Percentiles rank a stretch among this genome's conserved stretches.
Conservation (phyloP, 2,329 filamentous ascomycete genomes). For the Chalara sp. region DNA sequence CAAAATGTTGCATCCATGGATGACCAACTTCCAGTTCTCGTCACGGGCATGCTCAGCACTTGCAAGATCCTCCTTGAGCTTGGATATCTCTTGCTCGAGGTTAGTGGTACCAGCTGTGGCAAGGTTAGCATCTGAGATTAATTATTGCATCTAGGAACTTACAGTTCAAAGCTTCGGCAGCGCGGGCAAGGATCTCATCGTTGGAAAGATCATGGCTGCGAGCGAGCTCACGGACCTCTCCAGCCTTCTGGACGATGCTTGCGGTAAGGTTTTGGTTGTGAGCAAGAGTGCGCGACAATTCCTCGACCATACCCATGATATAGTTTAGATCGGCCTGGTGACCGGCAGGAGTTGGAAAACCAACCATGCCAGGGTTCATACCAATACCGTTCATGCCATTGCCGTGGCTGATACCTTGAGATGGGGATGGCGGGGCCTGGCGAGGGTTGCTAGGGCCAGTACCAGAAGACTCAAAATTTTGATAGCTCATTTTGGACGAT, state of each 20-base stretch:
- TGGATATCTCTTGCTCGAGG: constrained; percentile 53
- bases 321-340: constrained; percentile 63
- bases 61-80: constrained; percentile 55
- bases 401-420: constrained; percentile 21
- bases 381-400: constrained; percentile 26
- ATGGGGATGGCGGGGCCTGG: constrained; percentile 26
- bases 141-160: constrained; percentile 11
- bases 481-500: constrained; percentile 4
- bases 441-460: constrained; percentile 14
- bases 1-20: constrained; percentile 49
- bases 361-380: constrained; percentile 29
- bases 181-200: constrained; percentile 49
- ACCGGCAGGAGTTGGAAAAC: constrained; percentile 53
- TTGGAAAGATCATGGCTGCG: constrained; percentile 45
- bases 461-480: constrained; percentile 21
- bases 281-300: constrained; percentile 38
- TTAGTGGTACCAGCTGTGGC: constrained; percentile 48
- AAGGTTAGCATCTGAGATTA: constrained; percentile 7
- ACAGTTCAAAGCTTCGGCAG: constrained; percentile 52
- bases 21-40: constrained; percentile 49
- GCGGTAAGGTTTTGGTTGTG: constrained; percentile 53
- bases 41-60: constrained; percentile 53
- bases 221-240: constrained; percentile 52
- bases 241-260: constrained; percentile 58
- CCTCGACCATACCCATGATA: constrained; percentile 62